Evolutionary conservation across 2,329 filamentous ascomycete species (phyloP), one percentile per base, ranked within the genome.

Genomic region (Aspergillus fischeri): DNA sequence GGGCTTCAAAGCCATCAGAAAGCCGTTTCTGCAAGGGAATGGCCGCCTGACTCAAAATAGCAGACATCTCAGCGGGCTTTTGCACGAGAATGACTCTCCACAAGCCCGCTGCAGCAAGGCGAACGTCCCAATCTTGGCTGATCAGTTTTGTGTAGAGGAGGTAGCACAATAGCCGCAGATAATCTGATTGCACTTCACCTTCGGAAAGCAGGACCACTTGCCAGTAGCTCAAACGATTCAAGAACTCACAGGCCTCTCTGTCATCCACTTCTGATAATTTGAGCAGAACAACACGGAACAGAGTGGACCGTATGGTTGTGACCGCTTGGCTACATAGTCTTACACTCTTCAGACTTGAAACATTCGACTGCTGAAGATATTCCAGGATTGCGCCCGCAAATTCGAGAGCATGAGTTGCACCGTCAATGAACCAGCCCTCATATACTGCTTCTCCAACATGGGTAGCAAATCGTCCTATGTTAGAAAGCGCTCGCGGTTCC

Each of bases 391-490:
- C 86, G 1, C 93, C 94, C 3, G 88, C 84, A 66, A 97, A 95
- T 66, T 97, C 92, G 32, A 97, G 82, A 64, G 94, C 83, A 3
- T 86, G 82, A 65, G 92, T 89, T 1, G 90, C 90, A 1, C 93
- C 93, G 63, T 94, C 88, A 61, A 97, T 84, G 68, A 97, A 97
- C 91, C 92, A 97, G 17, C 94, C 94, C 74, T 97, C 94, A 63
- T 94, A 97, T 11, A 96, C 88, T 5, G 91, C 90, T 71, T 99
- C 94, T 0, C 89, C 85, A 70, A 97, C 83, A 68, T 97, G 91
- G 2, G 84, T 79, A 32, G 87, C 86, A 61, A 97, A 89, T 11
- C 92, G 85, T 0, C 89, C 87, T 68, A 99, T 80, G 64, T 99
- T 99, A 3, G 89, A 93, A 51, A 99, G 78, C 1, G 95, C 84